phyloP scores from a whole-genome alignment of 2,329 filamentous ascomycete species.

The Esteya vermicola region DNA sequence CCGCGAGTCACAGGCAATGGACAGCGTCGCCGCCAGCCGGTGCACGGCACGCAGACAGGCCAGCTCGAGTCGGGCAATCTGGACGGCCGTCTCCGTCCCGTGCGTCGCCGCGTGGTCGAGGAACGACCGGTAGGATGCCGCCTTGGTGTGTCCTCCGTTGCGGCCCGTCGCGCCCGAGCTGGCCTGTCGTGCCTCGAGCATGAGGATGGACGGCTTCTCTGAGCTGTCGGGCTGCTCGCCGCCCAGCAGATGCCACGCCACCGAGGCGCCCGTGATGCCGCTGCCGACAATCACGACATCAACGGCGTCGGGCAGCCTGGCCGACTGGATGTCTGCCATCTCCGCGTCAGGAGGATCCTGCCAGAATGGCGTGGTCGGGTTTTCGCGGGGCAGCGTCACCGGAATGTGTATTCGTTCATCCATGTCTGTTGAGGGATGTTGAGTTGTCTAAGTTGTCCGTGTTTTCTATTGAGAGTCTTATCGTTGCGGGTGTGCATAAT shows the following conservation, averaged over 20 bases:
- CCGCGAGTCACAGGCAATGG: constrained; percentile 35
- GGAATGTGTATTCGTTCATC: constrained; percentile 22
- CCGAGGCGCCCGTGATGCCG: constrained; percentile 48
- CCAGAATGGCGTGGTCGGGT: constrained; percentile 48
- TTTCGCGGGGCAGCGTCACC: constrained; percentile 31
- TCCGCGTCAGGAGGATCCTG: constrained; percentile 34
- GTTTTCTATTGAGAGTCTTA: neutral
- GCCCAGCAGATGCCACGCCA: constrained; percentile 36
- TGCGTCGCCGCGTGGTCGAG: constrained; percentile 25
- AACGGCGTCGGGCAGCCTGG: constrained; percentile 33
- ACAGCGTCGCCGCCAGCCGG: constrained; percentile 30
- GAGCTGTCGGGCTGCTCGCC: constrained; percentile 3
- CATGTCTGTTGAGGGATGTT: constrained; percentile 5
- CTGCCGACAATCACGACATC: constrained; percentile 51
- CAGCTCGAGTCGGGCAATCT: constrained; percentile 36
- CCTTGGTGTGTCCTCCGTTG: constrained; percentile 32
- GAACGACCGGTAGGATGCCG: constrained; percentile 33
- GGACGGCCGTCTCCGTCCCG: constrained; percentile 33
- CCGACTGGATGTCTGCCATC: constrained; percentile 33
- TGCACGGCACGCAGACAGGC: constrained; percentile 41
- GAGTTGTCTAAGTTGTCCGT: neutral
- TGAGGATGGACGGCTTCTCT: constrained; percentile 36
- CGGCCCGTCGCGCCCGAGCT: constrained; percentile 54
- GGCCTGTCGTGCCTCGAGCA: constrained; percentile 51
- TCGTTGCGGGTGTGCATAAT: no score